Conservation (phyloP, 306 rosid genomes). For the Senna tora region DNA sequence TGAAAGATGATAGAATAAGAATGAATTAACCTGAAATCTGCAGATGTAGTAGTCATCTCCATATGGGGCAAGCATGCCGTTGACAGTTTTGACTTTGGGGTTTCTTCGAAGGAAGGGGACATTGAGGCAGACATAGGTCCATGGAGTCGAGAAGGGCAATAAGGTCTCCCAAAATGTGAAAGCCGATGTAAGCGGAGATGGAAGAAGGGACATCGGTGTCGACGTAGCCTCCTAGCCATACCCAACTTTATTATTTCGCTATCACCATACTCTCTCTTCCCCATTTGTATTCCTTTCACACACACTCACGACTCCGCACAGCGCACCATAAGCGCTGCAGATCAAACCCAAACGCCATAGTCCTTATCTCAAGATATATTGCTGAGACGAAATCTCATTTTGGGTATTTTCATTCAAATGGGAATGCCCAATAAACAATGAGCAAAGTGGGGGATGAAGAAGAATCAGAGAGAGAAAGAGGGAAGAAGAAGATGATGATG, state of each 20-base stretch:
- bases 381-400: background rate
- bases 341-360: constrained; percentile 28
- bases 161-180: too few species aligned
- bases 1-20: too few species aligned
- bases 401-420: constrained; percentile 63
- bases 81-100: background rate
- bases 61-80: background rate
- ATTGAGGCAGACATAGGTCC: constrained; percentile 27
- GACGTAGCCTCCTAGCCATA: too few species aligned
- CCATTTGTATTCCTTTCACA: constrained; percentile 31
- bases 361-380: background rate
- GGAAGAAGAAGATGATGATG: too few species aligned
- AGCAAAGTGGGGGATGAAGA: constrained; percentile 56
- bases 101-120: constrained; percentile 10
- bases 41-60: constrained; percentile 36
- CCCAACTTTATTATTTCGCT: too few species aligned
- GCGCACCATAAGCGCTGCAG: constrained; percentile 18
- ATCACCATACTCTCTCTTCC: too few species aligned
- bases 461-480: too few species aligned
- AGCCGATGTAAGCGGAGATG: too few species aligned
- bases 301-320: background rate
- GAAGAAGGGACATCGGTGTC: too few species aligned
- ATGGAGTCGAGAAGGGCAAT: constrained; percentile 10
- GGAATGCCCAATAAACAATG: constrained; percentile 76
- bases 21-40: constrained; percentile 21